Conservation (phyloP, 2,329 filamentous ascomycete species). For the Lasiodiplodia sp. region DNA sequence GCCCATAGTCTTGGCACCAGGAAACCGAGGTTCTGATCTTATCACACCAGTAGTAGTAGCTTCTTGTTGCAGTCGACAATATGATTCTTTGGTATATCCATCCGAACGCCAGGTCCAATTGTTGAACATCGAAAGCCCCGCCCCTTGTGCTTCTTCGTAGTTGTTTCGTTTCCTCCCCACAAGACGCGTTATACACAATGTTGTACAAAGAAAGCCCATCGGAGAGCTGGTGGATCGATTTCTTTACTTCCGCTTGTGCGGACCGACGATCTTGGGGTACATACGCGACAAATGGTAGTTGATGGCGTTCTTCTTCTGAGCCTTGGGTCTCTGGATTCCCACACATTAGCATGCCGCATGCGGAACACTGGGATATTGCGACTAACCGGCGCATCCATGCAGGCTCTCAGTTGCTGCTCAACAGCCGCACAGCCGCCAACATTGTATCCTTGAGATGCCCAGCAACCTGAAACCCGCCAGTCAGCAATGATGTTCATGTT, state of each 20-base stretch:
- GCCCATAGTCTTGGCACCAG: background rate
- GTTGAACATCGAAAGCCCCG: conserved; percentile 10
- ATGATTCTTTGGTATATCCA: conserved; percentile 26
- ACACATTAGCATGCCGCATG: conserved; percentile 4
- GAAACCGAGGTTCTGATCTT: background rate
- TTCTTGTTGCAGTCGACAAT: conserved; percentile 17
- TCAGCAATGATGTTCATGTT: conserved; percentile 32
- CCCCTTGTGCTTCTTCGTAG: background rate
- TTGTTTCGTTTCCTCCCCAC: background rate
- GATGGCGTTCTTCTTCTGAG: conserved; percentile 76
- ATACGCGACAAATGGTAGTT: conserved; percentile 88
- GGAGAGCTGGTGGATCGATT: background rate
- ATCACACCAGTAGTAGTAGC: background rate
- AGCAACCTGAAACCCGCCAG: conserved; percentile 68
- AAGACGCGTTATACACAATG: conserved; percentile 8
- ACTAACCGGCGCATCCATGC: conserved; percentile 82
- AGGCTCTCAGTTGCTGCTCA: conserved; percentile 67
- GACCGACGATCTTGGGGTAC: conserved; percentile 75
- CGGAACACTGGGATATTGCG: background rate
- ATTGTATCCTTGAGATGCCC: conserved; percentile 79
- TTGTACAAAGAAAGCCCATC: conserved; percentile 20
- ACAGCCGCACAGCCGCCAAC: conserved; percentile 66
- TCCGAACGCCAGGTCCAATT: conserved; percentile 22
- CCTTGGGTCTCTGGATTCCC: conserved; percentile 59
- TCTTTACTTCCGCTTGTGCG: conserved; percentile 68